Conservation (phyloP, 805 yeast species). For the Barnettozyma vustinii region DNA sequence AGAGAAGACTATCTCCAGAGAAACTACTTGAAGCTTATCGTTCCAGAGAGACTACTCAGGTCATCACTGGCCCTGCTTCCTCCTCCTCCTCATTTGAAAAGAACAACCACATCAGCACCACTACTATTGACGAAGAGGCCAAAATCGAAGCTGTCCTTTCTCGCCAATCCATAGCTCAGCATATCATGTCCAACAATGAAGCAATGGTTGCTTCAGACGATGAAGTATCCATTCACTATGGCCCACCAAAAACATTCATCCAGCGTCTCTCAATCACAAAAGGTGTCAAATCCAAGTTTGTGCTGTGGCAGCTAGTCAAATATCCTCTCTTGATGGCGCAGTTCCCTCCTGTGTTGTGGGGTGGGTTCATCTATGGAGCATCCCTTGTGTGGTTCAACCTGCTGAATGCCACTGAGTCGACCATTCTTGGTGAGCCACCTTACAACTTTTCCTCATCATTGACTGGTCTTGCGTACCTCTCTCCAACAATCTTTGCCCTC, state of each 20-base stretch:
- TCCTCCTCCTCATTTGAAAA: background rate
- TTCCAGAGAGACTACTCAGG: background rate
- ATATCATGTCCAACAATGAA: background rate
- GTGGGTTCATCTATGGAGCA: no score
- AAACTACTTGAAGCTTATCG: conserved; percentile 8
- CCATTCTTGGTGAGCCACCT: no score
- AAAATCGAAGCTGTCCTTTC: background rate
- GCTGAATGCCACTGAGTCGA: no score
- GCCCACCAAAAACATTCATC: background rate
- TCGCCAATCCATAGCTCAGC: background rate
- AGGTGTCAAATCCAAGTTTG: background rate
- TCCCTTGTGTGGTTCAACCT: no score
- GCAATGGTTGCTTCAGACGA: background rate
- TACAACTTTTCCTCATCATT: no score
- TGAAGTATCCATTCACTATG: background rate
- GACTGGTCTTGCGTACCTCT: no score
- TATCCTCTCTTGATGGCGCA: background rate
- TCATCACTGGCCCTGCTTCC: background rate
- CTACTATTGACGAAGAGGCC: background rate
- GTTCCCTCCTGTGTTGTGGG: no score
- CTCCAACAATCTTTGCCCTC: no score
- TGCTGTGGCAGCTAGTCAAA: background rate
- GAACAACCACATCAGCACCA: background rate
- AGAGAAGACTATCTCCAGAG: background rate
- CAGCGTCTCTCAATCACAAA: background rate